Evolutionary conservation across 148 eudicot genomes (phyloP).

Genomic region (Rhododendron molle): DNA sequence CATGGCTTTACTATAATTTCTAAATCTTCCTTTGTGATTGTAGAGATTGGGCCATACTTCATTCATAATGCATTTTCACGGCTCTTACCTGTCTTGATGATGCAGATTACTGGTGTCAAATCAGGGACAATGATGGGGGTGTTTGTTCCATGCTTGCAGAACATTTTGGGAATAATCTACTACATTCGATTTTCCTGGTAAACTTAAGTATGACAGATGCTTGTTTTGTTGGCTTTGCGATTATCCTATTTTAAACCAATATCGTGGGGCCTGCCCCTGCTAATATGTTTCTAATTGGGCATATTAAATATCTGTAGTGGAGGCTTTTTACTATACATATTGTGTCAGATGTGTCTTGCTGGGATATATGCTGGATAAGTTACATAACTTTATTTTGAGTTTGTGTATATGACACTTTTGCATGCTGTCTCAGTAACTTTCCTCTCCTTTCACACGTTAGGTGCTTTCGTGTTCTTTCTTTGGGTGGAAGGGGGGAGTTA

Average conservation of each 20-base stretch:
- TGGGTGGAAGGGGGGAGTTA: neutral
- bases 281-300: neutral
- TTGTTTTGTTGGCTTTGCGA: neutral
- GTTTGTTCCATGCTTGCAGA: conserved; percentile 94
- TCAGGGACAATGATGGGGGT: conserved; percentile 97
- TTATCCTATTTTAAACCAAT: neutral
- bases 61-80: conserved; percentile 4
- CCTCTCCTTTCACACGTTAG: neutral
- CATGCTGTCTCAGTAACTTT: neutral
- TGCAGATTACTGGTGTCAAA: conserved; percentile 60
- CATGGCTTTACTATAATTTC: neutral
- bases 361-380: neutral
- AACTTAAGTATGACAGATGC: conserved; percentile 10
- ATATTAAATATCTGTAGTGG: neutral
- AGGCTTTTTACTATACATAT: neutral
- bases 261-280: neutral
- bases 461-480: neutral
- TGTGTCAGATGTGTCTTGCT: neutral
- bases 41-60: neutral
- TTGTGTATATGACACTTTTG: neutral
- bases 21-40: neutral
- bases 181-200: conserved; percentile 97
- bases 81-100: conserved; percentile 10
- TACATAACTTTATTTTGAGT: neutral
- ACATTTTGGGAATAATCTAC: conserved; percentile 93